These are phyloP conservation scores for Populus ilicifolia DNA, from an alignment of 345 rosid genomes.

Conservation along the genomic window DNA sequence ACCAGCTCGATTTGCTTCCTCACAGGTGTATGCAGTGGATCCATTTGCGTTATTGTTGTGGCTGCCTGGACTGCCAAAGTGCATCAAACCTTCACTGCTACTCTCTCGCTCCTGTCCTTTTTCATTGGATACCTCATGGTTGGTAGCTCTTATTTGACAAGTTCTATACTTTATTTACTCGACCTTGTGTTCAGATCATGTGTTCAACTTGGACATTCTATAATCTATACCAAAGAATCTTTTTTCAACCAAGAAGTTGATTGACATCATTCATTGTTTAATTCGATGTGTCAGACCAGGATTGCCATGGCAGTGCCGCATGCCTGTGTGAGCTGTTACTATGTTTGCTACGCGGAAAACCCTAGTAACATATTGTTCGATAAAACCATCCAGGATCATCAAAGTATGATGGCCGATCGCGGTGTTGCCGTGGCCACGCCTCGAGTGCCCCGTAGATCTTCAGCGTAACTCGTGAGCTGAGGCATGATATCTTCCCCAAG, in stretches of 20 bases:
- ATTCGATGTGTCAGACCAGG: constrained; percentile 56
- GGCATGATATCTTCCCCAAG: neutral
- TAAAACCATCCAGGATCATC: constrained; percentile 54
- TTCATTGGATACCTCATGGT: constrained; percentile 95
- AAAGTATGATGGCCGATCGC: constrained; percentile 43
- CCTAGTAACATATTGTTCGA: constrained; percentile 71
- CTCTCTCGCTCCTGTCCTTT: constrained; percentile 68
- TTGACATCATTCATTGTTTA: constrained; percentile 5
- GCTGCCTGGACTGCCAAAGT: constrained; percentile 78
- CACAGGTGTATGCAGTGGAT: constrained; percentile 90
- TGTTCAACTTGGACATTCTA: constrained; percentile 16
- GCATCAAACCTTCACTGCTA: constrained; percentile 66
- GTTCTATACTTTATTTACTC: neutral
- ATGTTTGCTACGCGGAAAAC: constrained; percentile 86
- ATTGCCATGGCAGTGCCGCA: constrained; percentile 96
- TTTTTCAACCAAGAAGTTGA: constrained; percentile 8
- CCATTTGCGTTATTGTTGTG: constrained; percentile 71
- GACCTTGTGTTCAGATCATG: neutral
- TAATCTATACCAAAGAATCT: neutral
- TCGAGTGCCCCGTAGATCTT: constrained; percentile 48
- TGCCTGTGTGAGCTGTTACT: constrained; percentile 94
- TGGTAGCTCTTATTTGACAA: constrained; percentile 8
- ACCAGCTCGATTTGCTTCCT: constrained; percentile 92
- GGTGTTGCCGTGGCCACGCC: constrained; percentile 61
- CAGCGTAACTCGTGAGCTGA: constrained; percentile 6